Base-by-base conservation (phyloP, 139 green algal species). In the Chlorella sp. region DNA sequence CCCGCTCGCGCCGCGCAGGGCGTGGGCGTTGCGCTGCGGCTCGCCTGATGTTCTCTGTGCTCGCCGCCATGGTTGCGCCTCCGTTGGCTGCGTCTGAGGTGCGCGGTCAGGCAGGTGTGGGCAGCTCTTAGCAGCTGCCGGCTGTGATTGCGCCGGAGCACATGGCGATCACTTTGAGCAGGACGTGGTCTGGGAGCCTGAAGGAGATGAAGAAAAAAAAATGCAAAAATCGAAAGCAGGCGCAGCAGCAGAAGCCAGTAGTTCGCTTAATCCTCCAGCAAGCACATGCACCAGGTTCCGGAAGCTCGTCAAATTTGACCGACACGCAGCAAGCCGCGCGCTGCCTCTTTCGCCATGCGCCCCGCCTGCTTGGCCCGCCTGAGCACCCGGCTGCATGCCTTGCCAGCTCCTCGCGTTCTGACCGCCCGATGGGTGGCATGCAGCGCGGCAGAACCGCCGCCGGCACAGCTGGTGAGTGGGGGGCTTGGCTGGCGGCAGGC, bases 41-140 rank as follows among this genome's bases (percentile, higher is more conserved):
- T 4, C 81, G 80, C 88, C 82, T 91, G 69, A 88, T 91, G 73
- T 88, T 91, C 57, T 91, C 82, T 34, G 82, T 91, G 82, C 69
- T 91, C 16, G 53, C 40, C 87, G 80, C 86, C 34, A 83, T 61
- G 80, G 61, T 75, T 89, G 66, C n/a, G 22, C 12, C 40, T 24
- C 40, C 18, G 7, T 57, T 57, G 48, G 48, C 48, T 57, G 48
- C 48, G 48, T 16, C 48, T 57, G 48, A 9, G 9, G 48, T 57
- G 48, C 48, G 48, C 48, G 48, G 28, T 75, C 81, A 76, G 57
- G 81, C 79, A 84, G 79, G 71, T 78, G 37, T n/a, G 30, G 32
- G 71, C 71, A 78, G 71, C 71, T 78, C 71, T 78, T 34, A 78
- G 71, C 71, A 78, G 71, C 71, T 78, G 71, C 71, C 34, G 71